Evolutionary conservation across 805 yeast genomes (phyloP), one percentile per base, ranked within the genome.

Genomic region (Saccharomycopsis schoenii): DNA sequence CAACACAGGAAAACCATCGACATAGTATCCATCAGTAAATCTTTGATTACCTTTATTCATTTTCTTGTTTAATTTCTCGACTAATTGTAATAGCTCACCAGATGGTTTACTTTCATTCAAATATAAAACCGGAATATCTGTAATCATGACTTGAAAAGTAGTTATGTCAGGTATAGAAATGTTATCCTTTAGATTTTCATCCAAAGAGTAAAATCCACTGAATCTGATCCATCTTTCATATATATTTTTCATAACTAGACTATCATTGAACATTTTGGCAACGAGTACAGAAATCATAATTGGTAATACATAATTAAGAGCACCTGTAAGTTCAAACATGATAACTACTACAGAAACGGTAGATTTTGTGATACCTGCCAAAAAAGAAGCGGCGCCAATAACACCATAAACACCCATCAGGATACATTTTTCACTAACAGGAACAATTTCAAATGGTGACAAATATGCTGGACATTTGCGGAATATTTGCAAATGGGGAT

Each of bases 401-500:
- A 89, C 86, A 0, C 96, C 96, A 68, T 89, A 90, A 0, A 92
- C 89, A 0, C 94, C 92, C 0, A 96, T 96, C 1, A 91, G 86
- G 10, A 89, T 83, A 66, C 94, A 84, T 61, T 76, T 70, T 21
- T 56, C 36, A 12, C 40, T 14, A n/a, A 58, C 47, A 12, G 41
- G 47, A 47, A 51, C 63, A 8, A 61, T 60, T 11, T 58, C 50
- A 50, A 43, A 9, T 15, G 56, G 36, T 9, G 60, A 24, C 15
- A 52, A 54, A 41, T 34, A 60, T 3, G 62, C 56, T 5, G 64
- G 57, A 64, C 82, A 79, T 19, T 73, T 69, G 2, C 67, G 55
- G 55, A 74, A 76, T 9, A 73, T 72, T 0, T 78, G 73, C 55
- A 78, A 73, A 29, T 68, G 68, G 15, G 71, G 73, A 60, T 73